These are phyloP conservation scores for Prunus salicina DNA, from an alignment of 306 rosid species.

Conservation along the genomic window DNA sequence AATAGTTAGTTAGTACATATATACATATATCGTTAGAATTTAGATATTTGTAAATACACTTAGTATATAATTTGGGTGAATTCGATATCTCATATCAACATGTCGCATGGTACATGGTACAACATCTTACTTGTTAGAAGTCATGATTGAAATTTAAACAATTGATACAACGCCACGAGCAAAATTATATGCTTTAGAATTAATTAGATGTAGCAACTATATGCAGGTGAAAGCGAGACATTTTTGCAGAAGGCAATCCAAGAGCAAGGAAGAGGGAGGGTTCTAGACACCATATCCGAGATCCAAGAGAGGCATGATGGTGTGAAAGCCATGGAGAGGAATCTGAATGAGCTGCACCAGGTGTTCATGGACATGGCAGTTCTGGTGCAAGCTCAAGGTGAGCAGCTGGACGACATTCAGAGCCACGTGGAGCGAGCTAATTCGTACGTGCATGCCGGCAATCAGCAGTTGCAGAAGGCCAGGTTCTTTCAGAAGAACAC, in stretches of 20 bases:
- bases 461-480: slow-evolving; percentile 53
- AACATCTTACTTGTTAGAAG: too few relatives aligned
- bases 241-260: slow-evolving; percentile 81
- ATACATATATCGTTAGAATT: too few relatives aligned
- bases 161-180: too few relatives aligned
- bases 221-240: slow-evolving; percentile 86
- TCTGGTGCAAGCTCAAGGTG: slow-evolving; percentile 71
- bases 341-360: slow-evolving; percentile 76
- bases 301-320: slow-evolving; percentile 85
- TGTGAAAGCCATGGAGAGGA: slow-evolving; percentile 71
- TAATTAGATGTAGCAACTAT: too few relatives aligned
- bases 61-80: too few relatives aligned
- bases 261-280: slow-evolving; percentile 70
- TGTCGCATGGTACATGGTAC: too few relatives aligned
- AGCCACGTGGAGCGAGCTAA: slow-evolving; percentile 62
- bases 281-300: slow-evolving; percentile 73
- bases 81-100: too few relatives aligned
- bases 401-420: slow-evolving; percentile 72
- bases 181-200: too few relatives aligned
- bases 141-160: too few relatives aligned
- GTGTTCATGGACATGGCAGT: slow-evolving; percentile 95
- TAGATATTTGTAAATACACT: too few relatives aligned
- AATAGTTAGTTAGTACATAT: too few relatives aligned
- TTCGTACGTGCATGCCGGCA: slow-evolving; percentile 57
- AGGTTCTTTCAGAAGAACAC: slow-evolving; percentile 52